These are phyloP conservation scores for Phytophthora pluvialis DNA, from an alignment of 352 stramenopile species.

Conservation along the genomic window DNA sequence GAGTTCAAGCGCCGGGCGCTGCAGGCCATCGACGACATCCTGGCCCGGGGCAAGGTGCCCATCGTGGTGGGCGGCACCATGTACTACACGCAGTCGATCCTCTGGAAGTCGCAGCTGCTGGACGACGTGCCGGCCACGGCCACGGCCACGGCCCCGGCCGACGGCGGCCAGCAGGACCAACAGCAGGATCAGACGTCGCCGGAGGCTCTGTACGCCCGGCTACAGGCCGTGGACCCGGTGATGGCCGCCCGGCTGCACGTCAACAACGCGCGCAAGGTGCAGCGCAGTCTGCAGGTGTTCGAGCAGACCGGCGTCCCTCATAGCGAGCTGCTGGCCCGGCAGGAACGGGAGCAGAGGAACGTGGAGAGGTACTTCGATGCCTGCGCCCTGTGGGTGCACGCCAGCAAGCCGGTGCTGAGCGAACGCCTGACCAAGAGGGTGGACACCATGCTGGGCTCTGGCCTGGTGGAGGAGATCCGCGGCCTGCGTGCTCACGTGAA, in stretches of 20 bases:
- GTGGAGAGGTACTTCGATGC: conserved; percentile 78
- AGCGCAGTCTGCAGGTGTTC: conserved; percentile 86
- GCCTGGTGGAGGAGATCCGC: conserved; percentile 84
- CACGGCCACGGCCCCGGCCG: conserved; percentile 1
- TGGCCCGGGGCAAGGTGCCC: conserved; percentile 85
- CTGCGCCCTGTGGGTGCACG: conserved; percentile 87
- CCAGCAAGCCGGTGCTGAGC: conserved; percentile 65
- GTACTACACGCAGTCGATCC: conserved; percentile 93
- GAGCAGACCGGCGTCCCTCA: conserved; percentile 79
- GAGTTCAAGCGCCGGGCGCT: conserved; percentile 85
- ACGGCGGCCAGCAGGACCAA: conserved; percentile 12
- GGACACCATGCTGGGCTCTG: conserved; percentile 79
- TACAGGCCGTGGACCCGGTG: conserved; percentile 80
- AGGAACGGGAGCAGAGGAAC: conserved; percentile 53
- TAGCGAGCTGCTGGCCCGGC: conserved; percentile 69
- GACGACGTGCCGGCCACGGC: conserved; percentile 64
- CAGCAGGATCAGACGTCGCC: conserved; percentile 38
- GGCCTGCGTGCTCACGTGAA: conserved; percentile 54
- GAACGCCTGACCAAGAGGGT: conserved; percentile 75
- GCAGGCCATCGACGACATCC: conserved; percentile 83
- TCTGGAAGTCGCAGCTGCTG: conserved; percentile 89
- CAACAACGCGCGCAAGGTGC: conserved; percentile 88
- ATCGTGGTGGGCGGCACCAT: conserved; percentile 93
- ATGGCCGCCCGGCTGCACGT: conserved; percentile 85
- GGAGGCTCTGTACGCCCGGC: conserved; percentile 63